phyloP scores from a whole-genome alignment of 2,329 filamentous ascomycete genomes.

The Ceratocystis diversiconidia region DNA sequence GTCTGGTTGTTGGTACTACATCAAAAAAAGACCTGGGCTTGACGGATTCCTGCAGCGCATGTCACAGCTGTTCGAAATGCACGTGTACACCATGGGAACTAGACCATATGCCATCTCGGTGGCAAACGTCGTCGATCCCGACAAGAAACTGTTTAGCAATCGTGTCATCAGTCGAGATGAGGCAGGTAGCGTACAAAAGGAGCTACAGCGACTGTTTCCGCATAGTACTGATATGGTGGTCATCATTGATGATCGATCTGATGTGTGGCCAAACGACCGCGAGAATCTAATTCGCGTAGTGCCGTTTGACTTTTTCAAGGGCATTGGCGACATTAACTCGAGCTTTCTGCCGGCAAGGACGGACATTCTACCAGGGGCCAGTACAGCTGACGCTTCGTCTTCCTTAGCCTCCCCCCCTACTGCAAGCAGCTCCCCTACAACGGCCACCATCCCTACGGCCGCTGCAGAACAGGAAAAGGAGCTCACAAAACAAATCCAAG shows the following conservation, averaged over 20 bases:
- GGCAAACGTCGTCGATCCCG: constrained; percentile 81
- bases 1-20: constrained; percentile 85
- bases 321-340: constrained; percentile 96
- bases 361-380: constrained; percentile 32
- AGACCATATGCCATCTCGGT: constrained; percentile 90
- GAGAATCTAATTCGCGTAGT: constrained; percentile 88
- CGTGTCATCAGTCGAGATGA: constrained; percentile 93
- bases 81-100: constrained; percentile 99
- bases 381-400: not conserved
- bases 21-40: constrained; percentile 86
- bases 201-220: constrained; percentile 77
- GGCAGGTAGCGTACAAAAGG: constrained; percentile 89
- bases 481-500: constrained; percentile 75
- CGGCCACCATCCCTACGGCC: not conserved
- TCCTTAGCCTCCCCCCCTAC: constrained; percentile 34
- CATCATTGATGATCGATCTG: constrained; percentile 92
- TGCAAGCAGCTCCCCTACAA: constrained; percentile 47
- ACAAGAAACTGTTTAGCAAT: constrained; percentile 79
- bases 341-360: constrained; percentile 78
- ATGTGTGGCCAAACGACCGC: constrained; percentile 86
- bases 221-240: constrained; percentile 98
- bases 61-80: constrained; percentile 74
- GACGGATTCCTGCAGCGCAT: constrained; percentile 66
- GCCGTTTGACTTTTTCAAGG: constrained; percentile 95
- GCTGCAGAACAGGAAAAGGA: constrained; percentile 65